Evolutionary conservation across 345 rosid species (phyloP), one percentile per base, ranked within the genome.

Genomic region (Rhizophora apiculata): DNA sequence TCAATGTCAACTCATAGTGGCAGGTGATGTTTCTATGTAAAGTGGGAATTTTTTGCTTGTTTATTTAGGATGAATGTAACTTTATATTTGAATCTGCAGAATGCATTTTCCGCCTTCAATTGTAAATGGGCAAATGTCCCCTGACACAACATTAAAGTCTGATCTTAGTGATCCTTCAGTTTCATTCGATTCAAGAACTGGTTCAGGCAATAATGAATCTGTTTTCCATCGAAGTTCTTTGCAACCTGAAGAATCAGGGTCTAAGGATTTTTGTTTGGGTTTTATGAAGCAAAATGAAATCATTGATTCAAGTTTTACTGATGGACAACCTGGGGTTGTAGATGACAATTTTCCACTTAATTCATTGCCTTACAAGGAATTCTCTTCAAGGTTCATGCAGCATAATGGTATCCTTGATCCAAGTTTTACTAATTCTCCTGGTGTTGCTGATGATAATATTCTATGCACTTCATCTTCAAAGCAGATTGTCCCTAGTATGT

Each of bases 131-230:
- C 66, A 24, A 48, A 69, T 24, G 60, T 72, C 80, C 67, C 72
- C 81, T 58, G 90, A 89, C 76, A 78, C 74, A 74, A 82, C 84
- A 57, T 67, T 80, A 60, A 86, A 68, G 71, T 85, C 84, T 71
- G 89, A 92, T 62, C 30, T 74, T 30, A 82, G 82, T 67, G 88
- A 82, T 67, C 81, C 37, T 73, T 75, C 91, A 67, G 79, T 65
- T 65, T 83, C 92, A 27, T 81, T 85, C 62, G 97, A 80, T 77
- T 85, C 85, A 60, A 84, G 82, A 82, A 78, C 80, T 68, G 87
- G 86, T 20, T 88, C 96, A 20, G 91, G 87, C 68, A 78, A 80
- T 74, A 78, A 75, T 21, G 88, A 89, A 64, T 64, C 81, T 75
- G 80, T 79, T 68, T 84, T 81, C 74, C 76, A 78, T 31, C 77